Percentiles rank a stretch among this genome's conserved stretches.
Conservation (phyloP, 2,329 filamentous ascomycete genomes). For the Claviceps citrina region DNA sequence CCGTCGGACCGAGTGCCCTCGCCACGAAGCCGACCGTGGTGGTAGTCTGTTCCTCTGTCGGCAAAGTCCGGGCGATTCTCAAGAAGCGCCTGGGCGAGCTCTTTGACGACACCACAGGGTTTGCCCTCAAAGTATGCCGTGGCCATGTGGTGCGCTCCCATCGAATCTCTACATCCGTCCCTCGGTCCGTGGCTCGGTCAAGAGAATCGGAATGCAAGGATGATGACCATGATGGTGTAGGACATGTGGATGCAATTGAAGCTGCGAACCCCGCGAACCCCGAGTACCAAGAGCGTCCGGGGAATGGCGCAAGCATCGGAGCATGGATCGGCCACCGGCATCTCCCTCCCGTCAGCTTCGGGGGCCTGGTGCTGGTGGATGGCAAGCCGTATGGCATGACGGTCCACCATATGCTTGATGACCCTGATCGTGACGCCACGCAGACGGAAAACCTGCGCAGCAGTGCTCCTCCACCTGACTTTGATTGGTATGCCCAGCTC, state of each 20-base stretch:
- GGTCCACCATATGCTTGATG: constrained; percentile 90
- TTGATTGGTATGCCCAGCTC: constrained; percentile 29
- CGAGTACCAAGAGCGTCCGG: constrained; percentile 61
- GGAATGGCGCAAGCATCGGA: constrained; percentile 83
- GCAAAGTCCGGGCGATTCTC: constrained; percentile 55
- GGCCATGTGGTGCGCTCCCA: constrained; percentile 52
- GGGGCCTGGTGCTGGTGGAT: constrained; percentile 74
- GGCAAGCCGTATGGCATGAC: constrained; percentile 83
- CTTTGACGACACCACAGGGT: constrained; percentile 47
- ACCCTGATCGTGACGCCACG: constrained; percentile 34
- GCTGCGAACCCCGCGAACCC: constrained; percentile 58
- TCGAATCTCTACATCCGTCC: constrained; percentile 20
- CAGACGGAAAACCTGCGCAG: constrained; percentile 17
- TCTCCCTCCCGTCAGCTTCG: constrained; percentile 79
- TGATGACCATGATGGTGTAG: constrained; percentile 22
- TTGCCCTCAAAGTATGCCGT: constrained; percentile 55
- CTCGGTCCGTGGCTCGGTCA: constrained; percentile 17
- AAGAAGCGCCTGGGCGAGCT: constrained; percentile 49
- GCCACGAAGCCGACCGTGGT: constrained; percentile 58
- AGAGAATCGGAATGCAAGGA: constrained; percentile 4
- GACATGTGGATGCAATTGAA: constrained; percentile 21
- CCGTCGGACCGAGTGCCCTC: constrained; percentile 52
- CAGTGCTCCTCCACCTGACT: constrained; percentile 22
- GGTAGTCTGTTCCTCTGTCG: constrained; percentile 61
- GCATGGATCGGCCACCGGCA: constrained; percentile 77